Conservation (phyloP, 2,329 filamentous ascomycete genomes). For the Blastomyces gilchristii region DNA sequence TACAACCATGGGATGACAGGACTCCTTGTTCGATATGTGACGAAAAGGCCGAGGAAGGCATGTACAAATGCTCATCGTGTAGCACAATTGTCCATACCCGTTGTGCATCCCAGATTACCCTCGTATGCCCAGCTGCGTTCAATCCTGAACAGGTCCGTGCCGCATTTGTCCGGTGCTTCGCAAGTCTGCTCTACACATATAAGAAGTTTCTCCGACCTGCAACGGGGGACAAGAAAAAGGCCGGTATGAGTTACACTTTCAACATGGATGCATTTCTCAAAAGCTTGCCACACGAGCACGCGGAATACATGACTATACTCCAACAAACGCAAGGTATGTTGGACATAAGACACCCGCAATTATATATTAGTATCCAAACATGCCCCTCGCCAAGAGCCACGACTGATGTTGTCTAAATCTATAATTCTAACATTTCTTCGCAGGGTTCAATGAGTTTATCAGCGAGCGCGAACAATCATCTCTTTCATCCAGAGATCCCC, state of each 20-base stretch:
- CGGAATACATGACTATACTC: slow-evolving; percentile 52
- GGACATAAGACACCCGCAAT: background rate
- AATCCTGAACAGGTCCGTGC: slow-evolving; percentile 56
- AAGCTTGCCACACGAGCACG: slow-evolving; percentile 54
- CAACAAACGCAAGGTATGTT: slow-evolving; percentile 52
- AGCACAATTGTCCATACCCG: slow-evolving; percentile 46
- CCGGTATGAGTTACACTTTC: slow-evolving; percentile 53
- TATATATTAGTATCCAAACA: background rate
- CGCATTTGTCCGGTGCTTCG: slow-evolving; percentile 59
- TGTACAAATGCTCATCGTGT: slow-evolving; percentile 41
- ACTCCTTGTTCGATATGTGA: slow-evolving; percentile 40
- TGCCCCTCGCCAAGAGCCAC: background rate
- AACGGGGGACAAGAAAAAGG: slow-evolving; percentile 51
- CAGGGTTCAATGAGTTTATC: slow-evolving; percentile 55
- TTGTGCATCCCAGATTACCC: slow-evolving; percentile 49
- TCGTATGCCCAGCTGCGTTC: slow-evolving; percentile 59
- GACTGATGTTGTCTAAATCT: background rate
- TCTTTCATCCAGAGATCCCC: slow-evolving; percentile 42
- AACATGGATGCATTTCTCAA: slow-evolving; percentile 57
- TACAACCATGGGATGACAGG: slow-evolving; percentile 35
- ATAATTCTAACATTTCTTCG: slow-evolving; percentile 13
- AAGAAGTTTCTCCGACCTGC: slow-evolving; percentile 52
- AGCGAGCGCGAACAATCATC: slow-evolving; percentile 50
- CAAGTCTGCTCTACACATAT: slow-evolving; percentile 59
- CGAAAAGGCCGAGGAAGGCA: slow-evolving; percentile 49